These are phyloP conservation scores for Candida freyschussii DNA, from an alignment of 1,139 yeast species.

Conservation along the genomic window DNA sequence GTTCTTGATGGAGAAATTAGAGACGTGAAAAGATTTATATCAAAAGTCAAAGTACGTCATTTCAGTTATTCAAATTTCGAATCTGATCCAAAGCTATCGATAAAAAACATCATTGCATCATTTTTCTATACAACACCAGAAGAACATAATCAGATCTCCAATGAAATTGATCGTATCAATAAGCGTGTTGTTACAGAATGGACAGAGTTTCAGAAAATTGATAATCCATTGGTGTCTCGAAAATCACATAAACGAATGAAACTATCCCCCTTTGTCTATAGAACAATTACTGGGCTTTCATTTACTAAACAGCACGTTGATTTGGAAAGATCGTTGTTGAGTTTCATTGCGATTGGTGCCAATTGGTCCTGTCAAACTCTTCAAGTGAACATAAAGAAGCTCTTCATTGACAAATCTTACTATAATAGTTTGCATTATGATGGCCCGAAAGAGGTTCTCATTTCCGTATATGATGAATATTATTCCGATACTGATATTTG, in stretches of 20 bases:
- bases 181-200: constrained; percentile 21
- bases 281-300: constrained; percentile 16
- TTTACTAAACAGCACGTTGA: constrained; percentile 20
- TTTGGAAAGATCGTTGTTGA: constrained; percentile 13
- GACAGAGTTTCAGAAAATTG: constrained; percentile 14
- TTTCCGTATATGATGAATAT: constrained; percentile 25
- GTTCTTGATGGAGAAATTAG: constrained; percentile 23
- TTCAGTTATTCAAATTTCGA: constrained; percentile 22
- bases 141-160: constrained; percentile 2
- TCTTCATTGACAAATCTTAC: constrained; percentile 16
- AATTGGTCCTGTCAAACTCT: constrained; percentile 26
- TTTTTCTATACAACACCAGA: constrained; percentile 17
- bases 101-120: constrained; percentile 22
- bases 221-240: constrained; percentile 3
- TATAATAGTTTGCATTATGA: constrained; percentile 1
- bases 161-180: constrained; percentile 12
- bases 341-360: constrained; percentile 21
- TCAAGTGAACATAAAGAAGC: constrained; percentile 15
- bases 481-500: constrained; percentile 15
- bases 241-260: constrained; percentile 14
- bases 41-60: constrained; percentile 24
- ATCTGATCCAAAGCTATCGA: constrained; percentile 13
- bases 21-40: constrained; percentile 19
- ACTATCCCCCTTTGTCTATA: constrained; percentile 14
- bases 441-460: constrained; percentile 9